phyloP scores from a whole-genome alignment of 108 stramenopile genomes.

The Cyclostephanos tholiformis region DNA sequence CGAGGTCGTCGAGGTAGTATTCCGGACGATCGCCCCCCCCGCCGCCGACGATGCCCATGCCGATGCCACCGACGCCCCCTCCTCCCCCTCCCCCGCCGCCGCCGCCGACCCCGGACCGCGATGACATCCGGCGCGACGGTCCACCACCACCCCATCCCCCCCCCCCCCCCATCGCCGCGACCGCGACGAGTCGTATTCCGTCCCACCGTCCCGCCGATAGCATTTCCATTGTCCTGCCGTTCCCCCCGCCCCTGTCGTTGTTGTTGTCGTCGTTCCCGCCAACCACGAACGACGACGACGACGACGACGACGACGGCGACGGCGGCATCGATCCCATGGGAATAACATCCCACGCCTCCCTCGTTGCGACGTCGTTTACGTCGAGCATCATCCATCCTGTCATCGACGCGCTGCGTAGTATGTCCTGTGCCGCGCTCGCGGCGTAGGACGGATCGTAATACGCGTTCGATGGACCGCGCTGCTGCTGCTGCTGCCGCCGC shows the following conservation, averaged over 20 bases:
- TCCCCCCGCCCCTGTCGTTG: too few species aligned
- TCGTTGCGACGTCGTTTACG: conserved; percentile 31
- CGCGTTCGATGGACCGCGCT: conserved; percentile 27
- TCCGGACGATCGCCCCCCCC: conserved; percentile 68
- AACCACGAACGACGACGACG: background rate
- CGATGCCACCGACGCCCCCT: too few species aligned
- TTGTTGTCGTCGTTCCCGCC: too few species aligned
- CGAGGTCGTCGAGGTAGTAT: conserved; percentile 71
- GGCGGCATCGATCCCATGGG: conserved; percentile 30
- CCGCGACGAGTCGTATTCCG: conserved; percentile 34
- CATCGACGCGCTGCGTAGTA: conserved; percentile 33
- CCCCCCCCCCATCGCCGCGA: too few species aligned
- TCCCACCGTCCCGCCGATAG: conserved; percentile 53
- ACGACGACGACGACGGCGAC: background rate
- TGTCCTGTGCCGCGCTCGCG: conserved; percentile 43
- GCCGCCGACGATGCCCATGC: too few species aligned
- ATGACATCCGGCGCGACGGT: too few species aligned
- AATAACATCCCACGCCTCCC: conserved; percentile 32
- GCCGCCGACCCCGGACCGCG: conserved; percentile 25
- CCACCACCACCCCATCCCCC: too few species aligned
- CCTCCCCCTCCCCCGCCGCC: conserved; percentile 57
- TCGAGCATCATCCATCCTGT: conserved; percentile 39
- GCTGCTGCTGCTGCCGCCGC: background rate
- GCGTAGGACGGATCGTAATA: conserved; percentile 50
- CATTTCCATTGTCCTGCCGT: conserved; percentile 28